These are phyloP conservation scores for Paramecium pentaurelia DNA, from an alignment of 73 alveolate species.

Conservation along the genomic window DNA sequence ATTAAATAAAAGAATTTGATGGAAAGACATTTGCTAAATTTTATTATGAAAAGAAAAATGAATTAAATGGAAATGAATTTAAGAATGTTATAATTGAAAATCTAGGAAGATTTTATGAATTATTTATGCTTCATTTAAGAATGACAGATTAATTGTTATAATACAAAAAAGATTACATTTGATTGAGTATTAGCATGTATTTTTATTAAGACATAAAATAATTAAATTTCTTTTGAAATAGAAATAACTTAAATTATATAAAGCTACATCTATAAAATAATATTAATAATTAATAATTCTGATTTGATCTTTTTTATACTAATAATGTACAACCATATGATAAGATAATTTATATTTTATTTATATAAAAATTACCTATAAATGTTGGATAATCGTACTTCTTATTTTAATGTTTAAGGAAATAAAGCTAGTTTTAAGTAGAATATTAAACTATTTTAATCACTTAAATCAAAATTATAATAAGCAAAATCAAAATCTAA, in stretches of 20 bases:
- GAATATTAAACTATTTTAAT: background rate
- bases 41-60: background rate
- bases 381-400: background rate
- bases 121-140: background rate
- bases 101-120: slow-evolving; percentile 15
- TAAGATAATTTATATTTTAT: background rate
- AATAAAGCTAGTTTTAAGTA: background rate
- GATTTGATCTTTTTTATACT: background rate
- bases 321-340: background rate
- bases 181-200: background rate
- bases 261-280: background rate
- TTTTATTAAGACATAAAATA: background rate
- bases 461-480: background rate
- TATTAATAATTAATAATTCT: background rate
- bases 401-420: slow-evolving; percentile 8
- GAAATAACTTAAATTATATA: background rate
- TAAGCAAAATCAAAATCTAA: slow-evolving; percentile 16
- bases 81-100: background rate
- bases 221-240: background rate
- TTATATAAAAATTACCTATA: background rate
- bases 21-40: background rate
- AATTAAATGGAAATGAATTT: background rate
- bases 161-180: slow-evolving; percentile 17
- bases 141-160: slow-evolving; percentile 13
- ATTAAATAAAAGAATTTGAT: background rate